A percentile compares a stretch with the other conserved stretches of the same genome.
These are phyloP conservation scores for Dimocarpus longan DNA, from an alignment of 345 rosid species.

Conservation along the genomic window DNA sequence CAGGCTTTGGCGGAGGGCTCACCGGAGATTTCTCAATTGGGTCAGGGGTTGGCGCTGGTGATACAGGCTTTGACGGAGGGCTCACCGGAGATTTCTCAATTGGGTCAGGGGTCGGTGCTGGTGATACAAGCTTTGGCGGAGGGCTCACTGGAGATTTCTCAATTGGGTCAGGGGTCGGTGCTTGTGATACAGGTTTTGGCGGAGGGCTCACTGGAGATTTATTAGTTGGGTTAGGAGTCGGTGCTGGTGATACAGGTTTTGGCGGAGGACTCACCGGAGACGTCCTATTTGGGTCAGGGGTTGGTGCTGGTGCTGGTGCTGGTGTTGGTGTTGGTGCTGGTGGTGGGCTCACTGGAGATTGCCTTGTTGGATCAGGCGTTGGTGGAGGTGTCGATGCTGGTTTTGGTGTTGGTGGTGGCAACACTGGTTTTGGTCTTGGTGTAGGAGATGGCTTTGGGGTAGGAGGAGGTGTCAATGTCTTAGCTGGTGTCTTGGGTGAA, in stretches of 20 bases:
- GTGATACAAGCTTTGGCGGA: background rate
- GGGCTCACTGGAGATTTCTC: background rate
- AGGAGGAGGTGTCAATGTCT: background rate
- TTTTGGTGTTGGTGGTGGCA: conserved; percentile 11
- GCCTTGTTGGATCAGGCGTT: no score
- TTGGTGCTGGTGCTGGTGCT: conserved; percentile 2
- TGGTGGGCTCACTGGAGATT: background rate
- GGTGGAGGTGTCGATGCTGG: background rate
- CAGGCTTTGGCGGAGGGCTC: background rate
- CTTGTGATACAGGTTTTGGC: no score
- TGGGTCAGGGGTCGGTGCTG: background rate
- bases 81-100: background rate
- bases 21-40: background rate
- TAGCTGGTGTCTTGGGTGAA: conserved; percentile 10
- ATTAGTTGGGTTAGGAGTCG: background rate
- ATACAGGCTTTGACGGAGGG: background rate
- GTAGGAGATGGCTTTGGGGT: background rate
- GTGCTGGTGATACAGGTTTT: background rate
- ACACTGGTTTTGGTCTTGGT: background rate
- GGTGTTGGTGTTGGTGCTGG: conserved; percentile 7
- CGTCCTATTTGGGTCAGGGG: no score
- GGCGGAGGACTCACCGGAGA: background rate
- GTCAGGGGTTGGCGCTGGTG: background rate
- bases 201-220: no score
- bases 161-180: background rate